Evolutionary conservation across 139 green algal genomes (phyloP).

Genomic region (Edaphochlamys debaryana): DNA sequence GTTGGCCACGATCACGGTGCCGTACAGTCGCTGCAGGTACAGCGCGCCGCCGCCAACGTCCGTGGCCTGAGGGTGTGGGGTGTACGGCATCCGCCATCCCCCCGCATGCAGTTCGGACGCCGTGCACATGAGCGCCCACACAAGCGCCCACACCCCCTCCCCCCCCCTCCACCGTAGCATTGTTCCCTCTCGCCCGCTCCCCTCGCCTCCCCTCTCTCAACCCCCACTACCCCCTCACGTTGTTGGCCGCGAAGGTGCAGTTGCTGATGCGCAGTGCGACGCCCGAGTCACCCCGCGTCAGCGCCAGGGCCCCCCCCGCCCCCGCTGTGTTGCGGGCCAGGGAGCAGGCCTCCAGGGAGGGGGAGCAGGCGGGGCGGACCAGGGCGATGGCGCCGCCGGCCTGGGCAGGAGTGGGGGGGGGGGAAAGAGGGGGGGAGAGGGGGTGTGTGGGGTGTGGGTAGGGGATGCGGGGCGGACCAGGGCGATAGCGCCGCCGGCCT

Average conservation of each 20-base stretch:
- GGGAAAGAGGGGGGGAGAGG: too few species aligned
- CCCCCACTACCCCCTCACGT: background rate
- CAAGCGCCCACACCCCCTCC: too few species aligned
- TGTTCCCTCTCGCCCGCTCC: background rate
- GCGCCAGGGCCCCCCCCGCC: background rate
- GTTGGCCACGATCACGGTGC: too few species aligned
- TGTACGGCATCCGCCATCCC: too few species aligned
- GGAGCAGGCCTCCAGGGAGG: background rate
- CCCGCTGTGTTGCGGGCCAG: background rate
- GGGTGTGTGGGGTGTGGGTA: too few species aligned
- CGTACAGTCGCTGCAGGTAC: too few species aligned
- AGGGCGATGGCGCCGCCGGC: background rate
- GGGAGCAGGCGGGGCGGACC: background rate
- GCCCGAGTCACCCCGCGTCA: background rate
- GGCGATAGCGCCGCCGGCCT: background rate
- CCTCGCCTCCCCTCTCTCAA: background rate
- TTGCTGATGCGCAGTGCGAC: background rate
- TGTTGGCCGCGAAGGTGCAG: constrained; percentile 17
- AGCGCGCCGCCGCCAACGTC: too few species aligned
- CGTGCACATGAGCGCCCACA: too few species aligned
- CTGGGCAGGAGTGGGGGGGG: too few species aligned
- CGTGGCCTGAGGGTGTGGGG: too few species aligned
- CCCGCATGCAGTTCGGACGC: too few species aligned
- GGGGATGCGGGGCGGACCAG: background rate
- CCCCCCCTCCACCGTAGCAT: too few species aligned